Conservation (phyloP, 2,329 filamentous ascomycete genomes). For the Penicillium sclerotiorum region DNA sequence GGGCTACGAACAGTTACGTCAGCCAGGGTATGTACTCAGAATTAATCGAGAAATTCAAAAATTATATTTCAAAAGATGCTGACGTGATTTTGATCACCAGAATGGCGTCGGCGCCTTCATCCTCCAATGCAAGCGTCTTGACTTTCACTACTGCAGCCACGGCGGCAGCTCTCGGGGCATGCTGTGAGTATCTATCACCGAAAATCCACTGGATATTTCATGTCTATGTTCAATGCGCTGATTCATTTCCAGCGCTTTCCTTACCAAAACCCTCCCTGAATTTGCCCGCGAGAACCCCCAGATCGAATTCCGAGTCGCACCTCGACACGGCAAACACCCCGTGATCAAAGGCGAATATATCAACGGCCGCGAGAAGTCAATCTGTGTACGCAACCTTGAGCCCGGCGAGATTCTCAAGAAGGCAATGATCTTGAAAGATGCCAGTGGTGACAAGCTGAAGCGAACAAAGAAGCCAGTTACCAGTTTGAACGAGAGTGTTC, state of each 20-base stretch:
- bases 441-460: slow-evolving; percentile 54
- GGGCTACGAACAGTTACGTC: slow-evolving; percentile 58
- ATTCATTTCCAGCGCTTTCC: slow-evolving; percentile 66
- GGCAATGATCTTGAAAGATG: slow-evolving; percentile 54
- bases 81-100: slow-evolving; percentile 50
- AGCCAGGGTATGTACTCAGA: slow-evolving; percentile 52
- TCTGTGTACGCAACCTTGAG: slow-evolving; percentile 87
- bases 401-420: slow-evolving; percentile 80
- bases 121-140: slow-evolving; percentile 92
- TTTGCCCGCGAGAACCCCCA: slow-evolving; percentile 83
- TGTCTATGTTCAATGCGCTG: neutral
- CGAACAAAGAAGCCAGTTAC: slow-evolving; percentile 61
- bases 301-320: slow-evolving; percentile 89
- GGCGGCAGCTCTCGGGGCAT: slow-evolving; percentile 91
- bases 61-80: too few relatives aligned
- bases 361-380: slow-evolving; percentile 81
- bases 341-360: slow-evolving; percentile 89
- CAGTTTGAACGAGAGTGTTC: slow-evolving; percentile 65
- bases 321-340: slow-evolving; percentile 85
- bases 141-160: slow-evolving; percentile 97
- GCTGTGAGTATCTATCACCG: slow-evolving; percentile 66
- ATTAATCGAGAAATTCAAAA: too few relatives aligned
- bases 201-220: neutral
- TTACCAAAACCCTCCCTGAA: slow-evolving; percentile 71
- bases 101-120: slow-evolving; percentile 98